Evolutionary conservation across 345 rosid species (phyloP).

Genomic region (Ceriops tagal): DNA sequence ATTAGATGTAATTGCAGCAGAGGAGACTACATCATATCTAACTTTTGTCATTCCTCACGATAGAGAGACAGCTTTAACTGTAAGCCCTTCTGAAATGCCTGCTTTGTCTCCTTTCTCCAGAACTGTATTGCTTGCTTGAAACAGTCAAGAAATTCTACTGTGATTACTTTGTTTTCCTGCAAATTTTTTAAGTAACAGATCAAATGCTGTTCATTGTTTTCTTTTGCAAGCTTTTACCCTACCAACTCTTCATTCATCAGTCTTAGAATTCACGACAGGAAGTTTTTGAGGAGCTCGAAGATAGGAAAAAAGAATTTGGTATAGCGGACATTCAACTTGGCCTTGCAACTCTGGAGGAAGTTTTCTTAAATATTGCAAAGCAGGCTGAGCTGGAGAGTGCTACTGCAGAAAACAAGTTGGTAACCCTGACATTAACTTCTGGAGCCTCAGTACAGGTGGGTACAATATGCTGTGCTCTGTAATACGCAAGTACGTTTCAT

Average conservation of each 20-base stretch:
- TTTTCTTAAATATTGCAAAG: slow-evolving; percentile 83
- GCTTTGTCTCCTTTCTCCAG: background rate
- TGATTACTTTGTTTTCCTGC: no score
- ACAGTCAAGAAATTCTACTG: no score
- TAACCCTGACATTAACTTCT: slow-evolving; percentile 58
- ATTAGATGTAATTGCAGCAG: slow-evolving; percentile 56
- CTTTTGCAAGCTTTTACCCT: background rate
- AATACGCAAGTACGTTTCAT: no score
- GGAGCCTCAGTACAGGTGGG: slow-evolving; percentile 61
- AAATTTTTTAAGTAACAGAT: no score
- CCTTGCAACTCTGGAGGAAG: slow-evolving; percentile 89
- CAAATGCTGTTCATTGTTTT: background rate
- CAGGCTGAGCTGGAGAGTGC: slow-evolving; percentile 92
- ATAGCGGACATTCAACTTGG: slow-evolving; percentile 84
- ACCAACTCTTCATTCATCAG: background rate
- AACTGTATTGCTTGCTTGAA: no score
- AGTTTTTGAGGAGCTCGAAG: slow-evolving; percentile 68
- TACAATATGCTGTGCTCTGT: background rate
- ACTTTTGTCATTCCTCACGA: slow-evolving; percentile 84
- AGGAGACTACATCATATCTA: slow-evolving; percentile 67
- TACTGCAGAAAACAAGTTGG: slow-evolving; percentile 63
- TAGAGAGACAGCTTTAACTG: slow-evolving; percentile 59
- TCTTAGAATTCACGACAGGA: slow-evolving; percentile 32
- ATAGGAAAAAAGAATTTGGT: slow-evolving; percentile 57
- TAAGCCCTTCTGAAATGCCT: slow-evolving; percentile 24